Base-by-base conservation (phyloP, 495 filamentous ascomycete genomes). In the Penicillium antarcticum region DNA sequence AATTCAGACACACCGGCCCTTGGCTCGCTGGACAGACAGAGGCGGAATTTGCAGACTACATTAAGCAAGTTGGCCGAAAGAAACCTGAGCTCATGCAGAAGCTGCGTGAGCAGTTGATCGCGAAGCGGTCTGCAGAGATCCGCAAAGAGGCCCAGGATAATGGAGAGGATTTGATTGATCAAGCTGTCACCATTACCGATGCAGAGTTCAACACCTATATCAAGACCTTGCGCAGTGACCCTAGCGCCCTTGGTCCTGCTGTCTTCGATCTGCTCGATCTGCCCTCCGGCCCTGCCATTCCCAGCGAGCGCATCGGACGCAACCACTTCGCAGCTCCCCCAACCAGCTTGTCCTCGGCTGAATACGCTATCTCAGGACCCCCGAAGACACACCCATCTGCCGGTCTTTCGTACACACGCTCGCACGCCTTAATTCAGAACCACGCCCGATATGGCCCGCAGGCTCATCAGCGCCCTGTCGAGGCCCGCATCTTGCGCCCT, bases 301-400 rank as follows among this genome's bases (percentile, higher is more conserved):
- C 72, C 32, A 66, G 57, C 54, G 59, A 69, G 41, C 55, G 61
- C n/a, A 64, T 72, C 44, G 63, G 66, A 17, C 42, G 48, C 13
- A 66, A 68, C 24, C 69, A 71, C 54, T 75, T 62, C 53, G 60
- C 66, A 24, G 62, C 73, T 16, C 69, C 69, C 14, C 61, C 53
- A 39, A 69, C 62, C 44, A 68, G 68, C 43, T 50, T 77, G 38
- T 63, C 74, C 14, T 60, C 74, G 6, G 24, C 60, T 10, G 69
- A 75, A 23, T 87, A 87, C 58, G 80, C 80, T 10, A 62, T 71
- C 11, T 58, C 62, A 6, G 87, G 88, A 2, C 87, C 91, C 3
- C 89, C 88, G 1, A 79, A 79, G 46, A 97, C 92, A 8, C 94
- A 99, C 69, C 94, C 95, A 1, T 94, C 91, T 2, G 95, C 86